Conservation (phyloP, 2,329 filamentous ascomycete species). For the Trichoderma koningii region DNA sequence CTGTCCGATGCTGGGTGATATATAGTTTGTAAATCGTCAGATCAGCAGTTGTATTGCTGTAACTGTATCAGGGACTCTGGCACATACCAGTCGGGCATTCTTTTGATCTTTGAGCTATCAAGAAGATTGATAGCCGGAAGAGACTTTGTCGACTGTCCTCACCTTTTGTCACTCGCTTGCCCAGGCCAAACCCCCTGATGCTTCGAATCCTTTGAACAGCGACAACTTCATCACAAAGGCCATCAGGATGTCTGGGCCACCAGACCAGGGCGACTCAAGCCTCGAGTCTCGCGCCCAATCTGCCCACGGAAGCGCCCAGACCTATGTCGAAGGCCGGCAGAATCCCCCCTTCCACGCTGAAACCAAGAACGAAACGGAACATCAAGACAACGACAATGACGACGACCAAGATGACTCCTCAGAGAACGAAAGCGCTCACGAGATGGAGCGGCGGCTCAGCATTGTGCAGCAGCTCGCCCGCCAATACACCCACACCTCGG, state of each 20-base stretch:
- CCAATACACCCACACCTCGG: conserved; percentile 14
- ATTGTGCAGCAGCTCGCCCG: conserved; percentile 15
- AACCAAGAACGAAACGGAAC: not conserved
- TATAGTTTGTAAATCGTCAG: not conserved
- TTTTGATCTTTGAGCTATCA: no score
- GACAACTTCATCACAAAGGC: not conserved
- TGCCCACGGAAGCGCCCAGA: conserved; percentile 17
- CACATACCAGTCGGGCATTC: no score
- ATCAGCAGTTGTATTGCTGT: not conserved
- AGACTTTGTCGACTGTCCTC: no score
- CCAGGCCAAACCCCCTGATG: not conserved
- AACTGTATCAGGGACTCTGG: not conserved
- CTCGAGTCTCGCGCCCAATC: conserved; percentile 19
- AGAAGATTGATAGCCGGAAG: no score
- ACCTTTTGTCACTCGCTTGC: not conserved
- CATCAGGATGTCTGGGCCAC: conserved; percentile 1
- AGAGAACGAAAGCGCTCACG: not conserved
- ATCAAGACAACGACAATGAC: not conserved
- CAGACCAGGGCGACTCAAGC: conserved; percentile 1
- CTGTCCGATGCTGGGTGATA: conserved; percentile 4
- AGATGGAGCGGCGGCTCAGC: conserved; percentile 17
- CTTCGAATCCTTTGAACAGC: not conserved
- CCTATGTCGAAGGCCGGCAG: conserved; percentile 12
- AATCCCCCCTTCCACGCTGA: not conserved
- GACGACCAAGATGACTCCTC: not conserved